Conservation (phyloP, 2,329 filamentous ascomycete genomes). For the Verticillium nonalfalfae region DNA sequence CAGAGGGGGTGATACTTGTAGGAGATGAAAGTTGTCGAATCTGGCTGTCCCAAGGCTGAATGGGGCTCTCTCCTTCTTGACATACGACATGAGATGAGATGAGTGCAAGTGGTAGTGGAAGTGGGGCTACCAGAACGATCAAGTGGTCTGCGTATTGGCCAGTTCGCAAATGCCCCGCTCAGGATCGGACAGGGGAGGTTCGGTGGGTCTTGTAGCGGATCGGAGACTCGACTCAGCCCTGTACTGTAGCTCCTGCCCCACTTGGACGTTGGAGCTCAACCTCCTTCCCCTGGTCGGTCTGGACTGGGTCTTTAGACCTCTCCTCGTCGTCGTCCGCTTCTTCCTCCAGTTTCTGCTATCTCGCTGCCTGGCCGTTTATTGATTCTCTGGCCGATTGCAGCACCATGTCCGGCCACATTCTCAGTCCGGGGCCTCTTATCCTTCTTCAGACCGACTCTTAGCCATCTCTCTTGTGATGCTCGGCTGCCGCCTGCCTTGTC, state of each 20-base stretch:
- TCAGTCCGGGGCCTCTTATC: not conserved
- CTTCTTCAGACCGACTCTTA: constrained; percentile 1
- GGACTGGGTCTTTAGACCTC: too few relatives aligned
- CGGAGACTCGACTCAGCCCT: not conserved
- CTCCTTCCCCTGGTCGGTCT: too few relatives aligned
- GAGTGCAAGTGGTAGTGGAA: not conserved
- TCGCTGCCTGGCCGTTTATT: not conserved
- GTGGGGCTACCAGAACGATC: too few relatives aligned
- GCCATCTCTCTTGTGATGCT: not conserved
- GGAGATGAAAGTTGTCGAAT: too few relatives aligned
- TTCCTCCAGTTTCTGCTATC: not conserved
- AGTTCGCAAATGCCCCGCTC: constrained; percentile 3
- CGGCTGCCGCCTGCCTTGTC: not conserved
- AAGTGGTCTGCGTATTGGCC: constrained; percentile 3
- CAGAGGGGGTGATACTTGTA: too few relatives aligned
- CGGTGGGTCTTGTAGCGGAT: not conserved
- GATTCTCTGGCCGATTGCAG: not conserved
- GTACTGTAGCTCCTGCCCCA: not conserved
- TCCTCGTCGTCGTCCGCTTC: too few relatives aligned
- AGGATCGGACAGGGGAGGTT: too few relatives aligned
- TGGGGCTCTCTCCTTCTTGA: not conserved
- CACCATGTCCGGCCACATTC: not conserved
- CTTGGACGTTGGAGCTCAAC: not conserved
- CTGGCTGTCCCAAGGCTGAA: not conserved
- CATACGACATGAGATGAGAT: too few relatives aligned